Conservation (phyloP, 331 rosid species). For the Spiraea crenata region DNA sequence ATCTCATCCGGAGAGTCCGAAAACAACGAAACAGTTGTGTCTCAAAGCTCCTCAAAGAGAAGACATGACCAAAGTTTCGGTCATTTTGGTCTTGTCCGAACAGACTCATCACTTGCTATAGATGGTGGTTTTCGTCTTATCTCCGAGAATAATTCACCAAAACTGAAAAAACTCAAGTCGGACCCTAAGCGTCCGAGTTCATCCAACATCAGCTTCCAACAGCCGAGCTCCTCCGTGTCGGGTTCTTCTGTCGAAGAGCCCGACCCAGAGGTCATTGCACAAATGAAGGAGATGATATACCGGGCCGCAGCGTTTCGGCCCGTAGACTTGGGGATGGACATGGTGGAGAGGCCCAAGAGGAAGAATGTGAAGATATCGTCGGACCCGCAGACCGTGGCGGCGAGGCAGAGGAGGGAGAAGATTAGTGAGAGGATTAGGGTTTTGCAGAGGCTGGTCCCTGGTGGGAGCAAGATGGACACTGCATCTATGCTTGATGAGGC, state of each 20-base stretch:
- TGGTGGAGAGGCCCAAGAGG: slow-evolving; percentile 59
- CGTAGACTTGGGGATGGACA: slow-evolving; percentile 56
- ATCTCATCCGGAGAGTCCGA: slow-evolving; percentile 56
- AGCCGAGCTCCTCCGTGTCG: slow-evolving; percentile 44
- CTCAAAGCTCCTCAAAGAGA: slow-evolving; percentile 46
- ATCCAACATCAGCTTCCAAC: slow-evolving; percentile 74
- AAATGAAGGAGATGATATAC: slow-evolving; percentile 83
- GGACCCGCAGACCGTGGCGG: slow-evolving; percentile 86
- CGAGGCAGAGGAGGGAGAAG: slow-evolving; percentile 81
- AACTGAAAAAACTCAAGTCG: slow-evolving; percentile 58
- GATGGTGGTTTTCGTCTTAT: slow-evolving; percentile 48
- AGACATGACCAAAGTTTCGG: slow-evolving; percentile 25
- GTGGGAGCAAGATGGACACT: slow-evolving; percentile 93
- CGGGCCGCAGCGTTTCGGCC: slow-evolving; percentile 79
- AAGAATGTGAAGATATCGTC: slow-evolving; percentile 65
- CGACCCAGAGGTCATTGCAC: slow-evolving; percentile 85
- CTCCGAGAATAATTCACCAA: slow-evolving; percentile 42
- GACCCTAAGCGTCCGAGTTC: slow-evolving; percentile 33
- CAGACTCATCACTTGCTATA: slow-evolving; percentile 20
- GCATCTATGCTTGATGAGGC: slow-evolving; percentile 91
- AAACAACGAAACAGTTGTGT: slow-evolving; percentile 25
- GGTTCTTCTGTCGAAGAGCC: slow-evolving; percentile 49
- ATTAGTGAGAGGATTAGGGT: slow-evolving; percentile 78
- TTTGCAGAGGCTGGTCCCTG: slow-evolving; percentile 86
- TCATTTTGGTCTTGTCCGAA: slow-evolving; percentile 39